Percentiles rank a stretch among this genome's conserved stretches.
Evolutionary conservation across 2,329 filamentous ascomycete genomes (phyloP).

Genomic region (Pyrenochaeta sp.): DNA sequence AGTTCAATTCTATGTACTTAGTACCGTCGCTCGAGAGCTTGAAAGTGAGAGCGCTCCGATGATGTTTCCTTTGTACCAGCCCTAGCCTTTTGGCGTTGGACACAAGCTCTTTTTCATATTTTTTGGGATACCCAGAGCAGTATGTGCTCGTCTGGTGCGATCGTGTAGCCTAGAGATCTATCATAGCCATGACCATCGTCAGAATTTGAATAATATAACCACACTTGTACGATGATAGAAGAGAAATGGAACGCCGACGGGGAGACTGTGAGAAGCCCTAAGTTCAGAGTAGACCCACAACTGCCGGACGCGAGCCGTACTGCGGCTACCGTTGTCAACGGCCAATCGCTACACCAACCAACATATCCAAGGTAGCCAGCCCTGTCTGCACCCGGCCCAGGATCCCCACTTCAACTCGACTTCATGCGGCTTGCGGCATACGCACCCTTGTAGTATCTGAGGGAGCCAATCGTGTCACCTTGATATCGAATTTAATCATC

Average conservation of each 20-base stretch:
- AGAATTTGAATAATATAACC: too few relatives aligned
- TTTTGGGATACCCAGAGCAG: slow-evolving; percentile 20
- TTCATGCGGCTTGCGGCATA: background rate
- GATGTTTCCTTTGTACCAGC: background rate
- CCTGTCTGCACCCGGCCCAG: background rate
- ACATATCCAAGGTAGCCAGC: background rate
- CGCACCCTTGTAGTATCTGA: background rate
- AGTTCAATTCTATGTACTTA: background rate
- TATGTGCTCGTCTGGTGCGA: slow-evolving; percentile 13
- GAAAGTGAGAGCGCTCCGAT: background rate
- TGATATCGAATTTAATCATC: slow-evolving; percentile 5
- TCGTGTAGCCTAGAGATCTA: slow-evolving; percentile 12
- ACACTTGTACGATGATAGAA: background rate
- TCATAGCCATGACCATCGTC: background rate
- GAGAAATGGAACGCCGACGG: background rate
- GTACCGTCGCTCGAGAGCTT: background rate
- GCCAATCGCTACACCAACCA: background rate
- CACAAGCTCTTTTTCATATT: slow-evolving; percentile 2
- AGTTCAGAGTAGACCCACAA: background rate
- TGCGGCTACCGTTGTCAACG: background rate
- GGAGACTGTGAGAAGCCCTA: background rate
- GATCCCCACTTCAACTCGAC: slow-evolving; percentile 1
- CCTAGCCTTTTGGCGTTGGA: background rate
- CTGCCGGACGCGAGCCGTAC: background rate
- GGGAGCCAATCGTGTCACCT: slow-evolving; percentile 8